Evolutionary conservation across 345 rosid species (phyloP).

Genomic region (Acer campestre): DNA sequence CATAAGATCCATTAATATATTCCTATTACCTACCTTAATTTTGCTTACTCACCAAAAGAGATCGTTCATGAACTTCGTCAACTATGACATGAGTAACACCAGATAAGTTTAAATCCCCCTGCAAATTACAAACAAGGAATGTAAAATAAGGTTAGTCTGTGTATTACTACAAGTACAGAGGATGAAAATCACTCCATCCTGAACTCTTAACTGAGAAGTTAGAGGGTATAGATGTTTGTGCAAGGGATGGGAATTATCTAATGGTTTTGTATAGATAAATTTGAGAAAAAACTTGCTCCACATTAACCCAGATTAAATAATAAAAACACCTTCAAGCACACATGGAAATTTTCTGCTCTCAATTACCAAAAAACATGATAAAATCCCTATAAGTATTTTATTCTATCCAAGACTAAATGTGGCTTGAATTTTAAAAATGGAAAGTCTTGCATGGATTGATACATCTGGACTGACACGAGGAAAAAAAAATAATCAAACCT

Average conservation of each 20-base stretch:
- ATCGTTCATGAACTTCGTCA: slow-evolving; percentile 97
- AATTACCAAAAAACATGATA: not conserved
- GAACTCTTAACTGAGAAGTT: not conserved
- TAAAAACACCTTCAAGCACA: not conserved
- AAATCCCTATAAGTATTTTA: not conserved
- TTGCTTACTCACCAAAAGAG: slow-evolving; percentile 69
- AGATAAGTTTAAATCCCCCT: slow-evolving; percentile 77
- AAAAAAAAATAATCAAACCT: not conserved
- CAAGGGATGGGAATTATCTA: not conserved
- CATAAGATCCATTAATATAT: not conserved
- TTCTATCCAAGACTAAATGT: not conserved
- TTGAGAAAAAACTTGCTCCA: not conserved
- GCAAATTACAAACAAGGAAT: slow-evolving; percentile 17
- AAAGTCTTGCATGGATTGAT: not conserved
- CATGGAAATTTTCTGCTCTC: not conserved
- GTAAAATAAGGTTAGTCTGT: not conserved
- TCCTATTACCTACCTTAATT: slow-evolving; percentile 16
- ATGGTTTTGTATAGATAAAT: not conserved
- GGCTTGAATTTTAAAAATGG: not conserved
- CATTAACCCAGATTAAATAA: not conserved
- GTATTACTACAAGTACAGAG: not conserved
- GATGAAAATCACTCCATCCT: not conserved
- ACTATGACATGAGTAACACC: slow-evolving; percentile 85
- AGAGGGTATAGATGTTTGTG: not conserved
- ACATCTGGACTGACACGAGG: not conserved